These are phyloP conservation scores for Candolleomyces eurysporus DNA, from an alignment of 768 basidiomycete species.

Conservation along the genomic window DNA sequence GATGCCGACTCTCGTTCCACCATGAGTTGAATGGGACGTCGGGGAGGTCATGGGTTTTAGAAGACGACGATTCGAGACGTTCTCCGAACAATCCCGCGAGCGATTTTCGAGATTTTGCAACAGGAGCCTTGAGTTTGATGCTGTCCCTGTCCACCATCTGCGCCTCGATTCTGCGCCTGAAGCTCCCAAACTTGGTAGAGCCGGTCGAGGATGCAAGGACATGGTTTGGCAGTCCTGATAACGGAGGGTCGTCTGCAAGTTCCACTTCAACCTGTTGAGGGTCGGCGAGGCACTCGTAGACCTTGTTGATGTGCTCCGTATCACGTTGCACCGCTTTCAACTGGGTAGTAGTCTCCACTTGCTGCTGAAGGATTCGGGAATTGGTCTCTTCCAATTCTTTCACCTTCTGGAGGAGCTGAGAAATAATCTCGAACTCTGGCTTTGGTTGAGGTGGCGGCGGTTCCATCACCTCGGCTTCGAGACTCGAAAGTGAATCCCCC, in stretches of 20 bases:
- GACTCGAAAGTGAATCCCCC: constrained; percentile 2
- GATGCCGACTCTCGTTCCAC: constrained; percentile 19
- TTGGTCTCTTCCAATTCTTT: constrained; percentile 77
- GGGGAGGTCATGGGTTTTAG: constrained; percentile 20
- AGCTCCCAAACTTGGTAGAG: not conserved
- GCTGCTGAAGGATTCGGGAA: constrained; percentile 60
- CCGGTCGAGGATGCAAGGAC: constrained; percentile 9
- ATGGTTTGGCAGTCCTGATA: too few species aligned
- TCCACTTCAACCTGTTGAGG: constrained; percentile 50
- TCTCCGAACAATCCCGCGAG: constrained; percentile 63
- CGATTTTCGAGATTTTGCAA: constrained; percentile 42
- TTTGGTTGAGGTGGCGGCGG: constrained; percentile 30
- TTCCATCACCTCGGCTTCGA: not conserved
- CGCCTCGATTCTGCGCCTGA: not conserved
- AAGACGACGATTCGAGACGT: constrained; percentile 12
- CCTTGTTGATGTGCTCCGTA: constrained; percentile 63
- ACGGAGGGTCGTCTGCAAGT: constrained; percentile 23
- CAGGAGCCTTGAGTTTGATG: constrained; percentile 5
- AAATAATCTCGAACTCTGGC: constrained; percentile 58
- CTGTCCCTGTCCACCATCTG: not conserved
- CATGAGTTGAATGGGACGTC: constrained; percentile 31
- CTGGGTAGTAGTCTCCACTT: constrained; percentile 57
- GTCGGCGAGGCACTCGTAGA: constrained; percentile 67
- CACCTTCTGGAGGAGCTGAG: constrained; percentile 72
- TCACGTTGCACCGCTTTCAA: constrained; percentile 71